Evolutionary conservation across 2,329 filamentous ascomycete species (phyloP).

Genomic region (Botrytis galanthina): DNA sequence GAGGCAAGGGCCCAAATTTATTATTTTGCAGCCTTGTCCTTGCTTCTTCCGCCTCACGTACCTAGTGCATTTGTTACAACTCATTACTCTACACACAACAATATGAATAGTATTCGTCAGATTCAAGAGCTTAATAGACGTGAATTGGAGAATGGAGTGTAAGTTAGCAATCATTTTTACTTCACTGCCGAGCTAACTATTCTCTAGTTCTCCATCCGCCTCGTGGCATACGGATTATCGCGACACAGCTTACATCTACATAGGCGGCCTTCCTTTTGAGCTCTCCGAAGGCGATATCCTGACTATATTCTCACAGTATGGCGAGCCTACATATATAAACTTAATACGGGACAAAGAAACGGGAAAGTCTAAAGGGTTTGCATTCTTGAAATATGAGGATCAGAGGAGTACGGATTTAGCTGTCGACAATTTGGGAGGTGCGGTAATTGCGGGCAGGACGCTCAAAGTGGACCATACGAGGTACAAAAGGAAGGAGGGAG

Average conservation of each 20-base stretch:
- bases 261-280: conserved; percentile 89
- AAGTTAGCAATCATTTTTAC: conserved; percentile 40
- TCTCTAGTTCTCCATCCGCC: conserved; percentile 68
- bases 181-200: conserved; percentile 19
- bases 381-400: conserved; percentile 97
- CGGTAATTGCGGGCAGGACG: conserved; percentile 75
- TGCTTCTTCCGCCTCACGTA: conserved; percentile 7
- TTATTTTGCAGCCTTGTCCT: conserved; percentile 16
- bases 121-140: conserved; percentile 92
- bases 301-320: conserved; percentile 95
- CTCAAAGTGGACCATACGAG: conserved; percentile 88
- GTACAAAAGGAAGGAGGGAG: conserved; percentile 79
- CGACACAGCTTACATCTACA: conserved; percentile 95
- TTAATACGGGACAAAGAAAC: conserved; percentile 93
- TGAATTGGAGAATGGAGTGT: conserved; percentile 87
- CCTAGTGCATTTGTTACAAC: not conserved
- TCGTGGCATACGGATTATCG: conserved; percentile 98
- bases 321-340: conserved; percentile 91
- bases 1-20: conserved; percentile 21
- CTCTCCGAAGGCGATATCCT: conserved; percentile 94
- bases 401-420: conserved; percentile 93
- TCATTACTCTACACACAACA: not conserved
- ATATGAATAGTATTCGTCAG: conserved; percentile 91
- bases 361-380: conserved; percentile 91
- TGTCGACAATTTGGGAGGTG: conserved; percentile 91